These are phyloP conservation scores for Somion occarium DNA, from an alignment of 1,284 basidiomycete species.

Conservation along the genomic window DNA sequence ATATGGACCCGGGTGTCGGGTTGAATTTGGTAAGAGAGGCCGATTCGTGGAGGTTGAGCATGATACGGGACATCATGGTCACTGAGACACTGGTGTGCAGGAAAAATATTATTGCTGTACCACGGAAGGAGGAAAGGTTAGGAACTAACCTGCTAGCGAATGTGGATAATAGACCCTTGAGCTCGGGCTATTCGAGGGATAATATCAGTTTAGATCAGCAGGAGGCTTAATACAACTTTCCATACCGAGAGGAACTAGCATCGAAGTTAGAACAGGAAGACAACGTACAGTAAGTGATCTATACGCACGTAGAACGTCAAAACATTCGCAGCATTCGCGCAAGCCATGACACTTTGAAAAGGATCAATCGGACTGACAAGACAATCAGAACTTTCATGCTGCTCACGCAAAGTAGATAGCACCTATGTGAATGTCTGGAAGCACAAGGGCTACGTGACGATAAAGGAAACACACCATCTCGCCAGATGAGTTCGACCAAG, in stretches of 20 bases:
- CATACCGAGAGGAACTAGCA: neutral
- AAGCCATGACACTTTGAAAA: constrained; percentile 12
- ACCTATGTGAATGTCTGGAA: constrained; percentile 4
- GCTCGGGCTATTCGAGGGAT: constrained; percentile 1
- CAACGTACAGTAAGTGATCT: neutral
- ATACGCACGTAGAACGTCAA: constrained; percentile 15
- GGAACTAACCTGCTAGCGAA: constrained; percentile 8
- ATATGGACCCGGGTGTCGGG: neutral
- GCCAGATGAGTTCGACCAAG: constrained; percentile 9
- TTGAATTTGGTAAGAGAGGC: neutral
- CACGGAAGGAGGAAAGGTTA: neutral
- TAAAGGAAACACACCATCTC: constrained; percentile 12
- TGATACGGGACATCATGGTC: constrained; percentile 13
- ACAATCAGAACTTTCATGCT: neutral
- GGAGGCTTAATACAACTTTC: neutral
- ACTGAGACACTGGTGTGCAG: constrained; percentile 9
- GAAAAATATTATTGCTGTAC: neutral
- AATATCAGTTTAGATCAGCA: no score
- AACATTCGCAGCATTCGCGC: constrained; percentile 12
- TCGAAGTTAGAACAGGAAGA: neutral
- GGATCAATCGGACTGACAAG: neutral
- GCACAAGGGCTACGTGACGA: neutral
- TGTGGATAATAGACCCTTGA: constrained; percentile 11
- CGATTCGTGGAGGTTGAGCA: constrained; percentile 12
- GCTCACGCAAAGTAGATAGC: constrained; percentile 15